Conservation (phyloP, 176 grass and related monocot genomes). For the Musa beccarii region DNA sequence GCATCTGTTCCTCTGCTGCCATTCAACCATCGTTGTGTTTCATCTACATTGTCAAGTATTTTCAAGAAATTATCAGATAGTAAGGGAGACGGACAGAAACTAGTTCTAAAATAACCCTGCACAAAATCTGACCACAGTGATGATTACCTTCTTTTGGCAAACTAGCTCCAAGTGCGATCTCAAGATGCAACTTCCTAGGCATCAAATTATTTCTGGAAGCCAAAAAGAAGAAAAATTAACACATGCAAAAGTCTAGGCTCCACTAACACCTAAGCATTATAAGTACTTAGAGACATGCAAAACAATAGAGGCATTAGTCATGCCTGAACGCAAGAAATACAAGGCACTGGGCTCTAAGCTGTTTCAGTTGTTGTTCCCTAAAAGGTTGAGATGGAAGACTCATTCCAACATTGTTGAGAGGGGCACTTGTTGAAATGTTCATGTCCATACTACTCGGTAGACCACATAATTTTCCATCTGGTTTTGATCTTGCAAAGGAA, state of each 20-base stretch:
- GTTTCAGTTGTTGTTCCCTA: constrained; percentile 95
- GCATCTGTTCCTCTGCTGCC: constrained; percentile 74
- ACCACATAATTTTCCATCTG: constrained; percentile 17
- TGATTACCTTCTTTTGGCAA: constrained; percentile 60
- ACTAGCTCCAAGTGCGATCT: constrained; percentile 71
- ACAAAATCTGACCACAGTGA: constrained; percentile 1
- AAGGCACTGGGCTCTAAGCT: constrained; percentile 97
- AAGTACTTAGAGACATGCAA: not conserved
- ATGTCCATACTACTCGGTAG: constrained; percentile 2
- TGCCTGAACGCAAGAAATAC: constrained; percentile 99
- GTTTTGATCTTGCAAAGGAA: constrained; percentile 17
- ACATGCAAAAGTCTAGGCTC: constrained; percentile 13
- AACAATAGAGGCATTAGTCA: constrained; percentile 14
- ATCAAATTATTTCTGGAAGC: constrained; percentile 76
- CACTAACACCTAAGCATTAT: not conserved
- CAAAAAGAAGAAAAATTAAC: not conserved
- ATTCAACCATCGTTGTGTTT: constrained; percentile 37
- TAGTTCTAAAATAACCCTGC: constrained; percentile 9
- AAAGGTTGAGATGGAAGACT: constrained; percentile 59
- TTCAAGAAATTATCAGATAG: constrained; percentile 20
- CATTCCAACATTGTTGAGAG: constrained; percentile 31
- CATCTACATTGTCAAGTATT: constrained; percentile 38
- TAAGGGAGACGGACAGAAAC: not conserved
- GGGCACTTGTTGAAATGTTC: not conserved
- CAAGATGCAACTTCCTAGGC: constrained; percentile 87